Base-by-base conservation (phyloP, 768 basidiomycete species). In the Neoboletus subvelutipes region DNA sequence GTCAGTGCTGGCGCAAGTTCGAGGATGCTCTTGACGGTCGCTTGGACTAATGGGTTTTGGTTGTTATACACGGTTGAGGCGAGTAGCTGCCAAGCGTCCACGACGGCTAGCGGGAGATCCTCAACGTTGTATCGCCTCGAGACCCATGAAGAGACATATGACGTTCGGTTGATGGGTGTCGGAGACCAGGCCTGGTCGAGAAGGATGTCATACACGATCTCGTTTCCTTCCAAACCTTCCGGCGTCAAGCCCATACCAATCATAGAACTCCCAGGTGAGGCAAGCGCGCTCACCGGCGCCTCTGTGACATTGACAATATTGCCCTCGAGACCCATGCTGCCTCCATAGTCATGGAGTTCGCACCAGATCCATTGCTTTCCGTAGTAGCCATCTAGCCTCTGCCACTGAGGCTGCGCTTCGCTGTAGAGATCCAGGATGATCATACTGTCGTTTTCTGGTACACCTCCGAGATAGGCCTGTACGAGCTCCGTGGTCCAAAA, bases 311-410 rank as follows among this genome's bases (percentile, higher is more conserved):
- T 76, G 29, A 63, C 60, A n/a, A 77, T 63, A 52, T 74, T 74
- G 62, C 76, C 69, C 50, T 75, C 73, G 50, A 75, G 41, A 9
- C 75, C 76, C 65, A 75, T 70, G 43, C 67, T 76, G 8, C 76
- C 75, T 36, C 76, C 76, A 52, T 61, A 75, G 57, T 71, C 70
- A 45, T 77, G 76, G 5, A 77, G 67, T 56, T 76, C 64, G 63
- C 76, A 77, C 76, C 76, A 77, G 15, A 76, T 62, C 76, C 76
- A 77, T 20, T 66, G 59, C 49, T 75, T 77, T 5, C 76, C 77
- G 39, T 68, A 76, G 61, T 77, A 77, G 0, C 69, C 65, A 53
- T 64, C 56, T 22, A 77, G 69, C 39, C 77, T 67, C 56, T 77
- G 67, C 77, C 77, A 77, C 55, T 77, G 76, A 39, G 77, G 77